Conservation (phyloP, 2,329 filamentous ascomycete genomes). For the Diplodia sapinea region DNA sequence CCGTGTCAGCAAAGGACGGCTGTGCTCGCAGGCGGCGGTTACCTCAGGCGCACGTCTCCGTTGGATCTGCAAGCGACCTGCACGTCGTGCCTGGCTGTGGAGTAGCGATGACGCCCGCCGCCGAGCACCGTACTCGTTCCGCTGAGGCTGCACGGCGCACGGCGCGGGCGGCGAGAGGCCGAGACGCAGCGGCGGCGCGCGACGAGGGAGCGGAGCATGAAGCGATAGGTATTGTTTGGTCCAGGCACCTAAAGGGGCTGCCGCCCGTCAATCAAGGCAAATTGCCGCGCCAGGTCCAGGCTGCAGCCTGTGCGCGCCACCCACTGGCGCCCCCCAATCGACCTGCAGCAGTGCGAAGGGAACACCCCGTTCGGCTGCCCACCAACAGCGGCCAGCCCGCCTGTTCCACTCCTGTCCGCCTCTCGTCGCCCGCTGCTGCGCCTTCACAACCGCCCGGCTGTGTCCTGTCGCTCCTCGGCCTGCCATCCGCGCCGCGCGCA, state of each 20-base stretch:
- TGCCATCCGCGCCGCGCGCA: neutral
- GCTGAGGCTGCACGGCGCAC: neutral
- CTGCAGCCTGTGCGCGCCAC: conserved; percentile 1
- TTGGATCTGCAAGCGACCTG: conserved; percentile 51
- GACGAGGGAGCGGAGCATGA: neutral
- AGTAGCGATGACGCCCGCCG: conserved; percentile 31
- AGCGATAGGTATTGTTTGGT: neutral
- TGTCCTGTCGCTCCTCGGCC: neutral
- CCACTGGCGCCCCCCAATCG: conserved; percentile 9
- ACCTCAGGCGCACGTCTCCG: conserved; percentile 52
- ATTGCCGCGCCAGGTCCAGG: conserved; percentile 1
- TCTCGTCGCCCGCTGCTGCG: neutral
- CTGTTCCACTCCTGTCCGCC: neutral
- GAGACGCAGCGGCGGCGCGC: neutral
- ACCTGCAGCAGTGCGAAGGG: conserved; percentile 23
- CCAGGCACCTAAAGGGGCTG: conserved; percentile 4
- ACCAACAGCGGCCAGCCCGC: neutral
- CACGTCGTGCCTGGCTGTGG: conserved; percentile 40
- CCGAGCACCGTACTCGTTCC: neutral
- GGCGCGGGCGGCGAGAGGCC: neutral
- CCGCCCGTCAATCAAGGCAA: conserved; percentile 13
- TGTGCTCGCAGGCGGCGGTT: conserved; percentile 18
- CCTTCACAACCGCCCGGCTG: conserved; percentile 1
- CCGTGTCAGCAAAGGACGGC: conserved; percentile 6
- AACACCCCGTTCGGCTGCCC: conserved; percentile 6